A percentile compares a stretch with the other conserved stretches of the same genome.
phyloP scores from a whole-genome alignment of 495 filamentous ascomycete genomes.

The Aspergillus cavernicola region DNA sequence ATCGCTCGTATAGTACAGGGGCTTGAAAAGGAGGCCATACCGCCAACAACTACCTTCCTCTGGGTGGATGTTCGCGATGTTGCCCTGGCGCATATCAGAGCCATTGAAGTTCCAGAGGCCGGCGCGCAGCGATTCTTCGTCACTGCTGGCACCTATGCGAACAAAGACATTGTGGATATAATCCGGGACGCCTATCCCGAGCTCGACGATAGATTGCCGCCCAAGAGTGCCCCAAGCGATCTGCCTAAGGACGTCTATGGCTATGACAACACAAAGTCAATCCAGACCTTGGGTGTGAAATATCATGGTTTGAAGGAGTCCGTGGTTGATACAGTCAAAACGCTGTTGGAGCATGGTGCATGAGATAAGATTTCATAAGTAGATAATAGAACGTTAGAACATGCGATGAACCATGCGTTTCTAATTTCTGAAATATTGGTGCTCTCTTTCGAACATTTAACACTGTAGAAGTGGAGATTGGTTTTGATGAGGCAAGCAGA shows the following conservation, averaged over 20 bases:
- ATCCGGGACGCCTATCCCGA: slow-evolving; percentile 64
- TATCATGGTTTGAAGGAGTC: slow-evolving; percentile 53
- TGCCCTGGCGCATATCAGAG: slow-evolving; percentile 67
- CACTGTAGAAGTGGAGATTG: too few species aligned
- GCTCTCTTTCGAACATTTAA: too few species aligned
- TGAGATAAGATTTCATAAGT: background rate
- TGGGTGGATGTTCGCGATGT: slow-evolving; percentile 71
- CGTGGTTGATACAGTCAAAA: slow-evolving; percentile 54
- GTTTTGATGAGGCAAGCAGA: too few species aligned
- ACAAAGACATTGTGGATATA: slow-evolving; percentile 62
- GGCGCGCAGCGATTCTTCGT: slow-evolving; percentile 69
- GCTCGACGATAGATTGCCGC: slow-evolving; percentile 56
- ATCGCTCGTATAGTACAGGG: slow-evolving; percentile 54
- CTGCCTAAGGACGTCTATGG: slow-evolving; percentile 38
- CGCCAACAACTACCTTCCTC: slow-evolving; percentile 51
- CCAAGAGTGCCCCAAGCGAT: slow-evolving; percentile 39
- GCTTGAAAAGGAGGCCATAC: slow-evolving; percentile 60
- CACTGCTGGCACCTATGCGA: slow-evolving; percentile 58
- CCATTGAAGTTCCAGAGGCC: slow-evolving; percentile 63
- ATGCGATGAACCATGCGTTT: too few species aligned
- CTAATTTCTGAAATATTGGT: too few species aligned
- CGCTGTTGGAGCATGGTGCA: slow-evolving; percentile 46
- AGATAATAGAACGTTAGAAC: background rate
- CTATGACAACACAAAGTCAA: slow-evolving; percentile 51
- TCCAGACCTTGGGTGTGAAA: slow-evolving; percentile 55